phyloP scores from a whole-genome alignment of 2,329 filamentous ascomycete species.

The Phialophora verrucosa region DNA sequence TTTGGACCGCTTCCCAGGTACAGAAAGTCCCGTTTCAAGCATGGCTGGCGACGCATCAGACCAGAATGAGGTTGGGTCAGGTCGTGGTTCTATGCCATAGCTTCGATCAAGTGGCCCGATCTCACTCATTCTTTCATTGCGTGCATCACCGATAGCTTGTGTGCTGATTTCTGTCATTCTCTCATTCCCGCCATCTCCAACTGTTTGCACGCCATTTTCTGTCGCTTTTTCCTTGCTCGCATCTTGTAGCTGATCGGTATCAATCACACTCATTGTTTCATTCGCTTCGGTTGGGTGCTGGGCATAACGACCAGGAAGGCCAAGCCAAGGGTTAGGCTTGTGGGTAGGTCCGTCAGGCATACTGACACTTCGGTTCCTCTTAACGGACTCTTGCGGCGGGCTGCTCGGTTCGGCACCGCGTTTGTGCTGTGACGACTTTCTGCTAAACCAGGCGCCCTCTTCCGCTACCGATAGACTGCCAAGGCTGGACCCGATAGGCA shows the following conservation, averaged over 20 bases:
- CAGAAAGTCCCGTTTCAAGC: slow-evolving; percentile 2
- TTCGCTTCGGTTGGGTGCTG: slow-evolving; percentile 22
- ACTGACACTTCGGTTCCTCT: slow-evolving; percentile 30
- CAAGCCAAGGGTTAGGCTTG: neutral
- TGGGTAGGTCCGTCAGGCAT: slow-evolving; percentile 20
- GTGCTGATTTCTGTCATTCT: slow-evolving; percentile 31
- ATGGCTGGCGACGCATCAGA: slow-evolving; percentile 8
- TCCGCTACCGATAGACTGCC: slow-evolving; percentile 19
- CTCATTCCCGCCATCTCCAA: slow-evolving; percentile 22
- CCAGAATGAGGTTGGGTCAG: neutral
- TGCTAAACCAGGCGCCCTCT: slow-evolving; percentile 28
- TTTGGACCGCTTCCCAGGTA: neutral
- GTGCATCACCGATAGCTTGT: slow-evolving; percentile 21
- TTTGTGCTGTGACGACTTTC: slow-evolving; percentile 23
- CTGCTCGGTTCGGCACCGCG: slow-evolving; percentile 1
- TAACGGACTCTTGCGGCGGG: neutral
- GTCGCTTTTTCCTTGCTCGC: slow-evolving; percentile 29
- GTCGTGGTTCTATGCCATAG: neutral
- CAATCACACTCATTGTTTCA: slow-evolving; percentile 35
- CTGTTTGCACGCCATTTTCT: slow-evolving; percentile 26
- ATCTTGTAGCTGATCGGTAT: slow-evolving; percentile 15
- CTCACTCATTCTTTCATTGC: slow-evolving; percentile 32
- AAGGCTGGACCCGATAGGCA: slow-evolving; percentile 26
- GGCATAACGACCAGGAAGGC: neutral
- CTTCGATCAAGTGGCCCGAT: slow-evolving; percentile 7